Evolutionary conservation across 306 rosid genomes (phyloP).

Genomic region (Malus domestica): DNA sequence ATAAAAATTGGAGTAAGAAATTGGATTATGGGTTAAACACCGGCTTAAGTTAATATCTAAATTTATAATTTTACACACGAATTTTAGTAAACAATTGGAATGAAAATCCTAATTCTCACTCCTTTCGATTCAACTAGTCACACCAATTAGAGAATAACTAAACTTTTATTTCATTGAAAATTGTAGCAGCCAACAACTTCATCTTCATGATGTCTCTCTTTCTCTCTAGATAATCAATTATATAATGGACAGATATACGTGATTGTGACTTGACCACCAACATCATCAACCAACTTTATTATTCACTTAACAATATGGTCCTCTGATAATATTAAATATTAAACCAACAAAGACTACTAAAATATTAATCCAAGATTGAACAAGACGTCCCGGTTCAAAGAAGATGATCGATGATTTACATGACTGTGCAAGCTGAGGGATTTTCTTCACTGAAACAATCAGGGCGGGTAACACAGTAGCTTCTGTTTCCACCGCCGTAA

Average conservation of each 20-base stretch:
- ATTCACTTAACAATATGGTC: no score
- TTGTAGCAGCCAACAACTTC: background rate
- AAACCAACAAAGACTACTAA: background rate
- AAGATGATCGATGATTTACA: background rate
- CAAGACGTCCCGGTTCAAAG: no score
- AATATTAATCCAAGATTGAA: background rate
- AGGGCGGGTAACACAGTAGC: conserved; percentile 20
- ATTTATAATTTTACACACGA: no score
- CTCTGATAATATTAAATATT: background rate
- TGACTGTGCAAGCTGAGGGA: conserved; percentile 26
- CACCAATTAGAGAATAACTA: background rate
- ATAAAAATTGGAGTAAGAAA: no score
- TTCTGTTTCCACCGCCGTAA: background rate
- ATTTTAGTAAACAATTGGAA: no score
- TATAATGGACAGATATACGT: background rate
- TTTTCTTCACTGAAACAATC: conserved; percentile 51
- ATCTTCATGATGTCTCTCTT: background rate
- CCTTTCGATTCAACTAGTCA: no score
- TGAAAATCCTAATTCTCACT: no score
- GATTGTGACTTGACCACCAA: background rate
- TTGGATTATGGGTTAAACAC: no score
- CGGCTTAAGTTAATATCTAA: no score
- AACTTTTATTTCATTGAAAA: background rate
- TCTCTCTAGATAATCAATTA: background rate
- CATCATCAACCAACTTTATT: background rate